These are phyloP conservation scores for Rubroshorea leprosula DNA, from an alignment of 345 rosid species.

Conservation along the genomic window DNA sequence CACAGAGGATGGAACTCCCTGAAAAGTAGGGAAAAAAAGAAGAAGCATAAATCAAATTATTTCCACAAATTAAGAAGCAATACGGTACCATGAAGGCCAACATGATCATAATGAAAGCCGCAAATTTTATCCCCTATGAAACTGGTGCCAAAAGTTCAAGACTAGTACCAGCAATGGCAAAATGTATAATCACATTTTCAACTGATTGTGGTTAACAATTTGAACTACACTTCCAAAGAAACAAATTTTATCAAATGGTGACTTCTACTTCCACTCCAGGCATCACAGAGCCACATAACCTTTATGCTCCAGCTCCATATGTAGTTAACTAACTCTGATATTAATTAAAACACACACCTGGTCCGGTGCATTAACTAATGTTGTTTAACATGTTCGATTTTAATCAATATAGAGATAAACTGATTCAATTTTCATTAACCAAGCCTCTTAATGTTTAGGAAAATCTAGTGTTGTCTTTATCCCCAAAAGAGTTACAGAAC, in stretches of 20 bases:
- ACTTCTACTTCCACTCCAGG: background rate
- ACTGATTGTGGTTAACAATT: background rate
- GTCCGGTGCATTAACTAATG: no score
- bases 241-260: background rate
- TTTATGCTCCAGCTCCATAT: background rate
- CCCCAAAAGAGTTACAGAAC: no score
- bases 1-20: constrained; percentile 76
- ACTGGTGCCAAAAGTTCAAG: background rate
- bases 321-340: no score
- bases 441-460: no score
- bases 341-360: no score
- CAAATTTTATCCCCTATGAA: background rate
- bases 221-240: background rate
- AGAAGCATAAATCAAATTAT: constrained; percentile 5
- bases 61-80: background rate
- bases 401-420: no score
- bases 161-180: background rate
- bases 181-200: background rate
- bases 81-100: background rate
- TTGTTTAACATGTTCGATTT: no score
- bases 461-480: no score
- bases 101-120: background rate
- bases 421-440: no score
- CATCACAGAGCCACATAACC: background rate
- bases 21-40: constrained; percentile 26